Base-by-base conservation (phyloP, 2,329 filamentous ascomycete genomes). In the Pseudodiploospora longispora region DNA sequence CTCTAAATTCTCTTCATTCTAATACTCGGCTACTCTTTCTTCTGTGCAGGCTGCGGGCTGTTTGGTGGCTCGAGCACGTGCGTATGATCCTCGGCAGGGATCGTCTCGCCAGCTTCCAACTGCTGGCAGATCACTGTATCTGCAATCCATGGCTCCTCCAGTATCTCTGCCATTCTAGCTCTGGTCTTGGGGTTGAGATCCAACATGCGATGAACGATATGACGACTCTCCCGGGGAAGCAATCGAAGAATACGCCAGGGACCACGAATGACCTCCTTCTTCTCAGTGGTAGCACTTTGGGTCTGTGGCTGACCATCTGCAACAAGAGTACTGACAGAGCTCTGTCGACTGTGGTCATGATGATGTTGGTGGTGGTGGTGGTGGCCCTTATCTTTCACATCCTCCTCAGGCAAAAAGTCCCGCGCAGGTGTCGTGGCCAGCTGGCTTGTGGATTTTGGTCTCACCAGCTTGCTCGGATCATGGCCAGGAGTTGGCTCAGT, bases 141-240 rank as follows among this genome's bases (percentile, higher is more conserved):
- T 39, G 82, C 79, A n/a, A 97, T 81, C 93, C 93, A 98, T 10
- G 84, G 82, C 59, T 98, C 91, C 27, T 82, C 77, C 41, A 96
- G 67, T 12, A 98, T 86, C 57, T 98, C 89, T 27, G 83, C 75
- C 71, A 98, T 84, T 3, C 78, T 87, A 3, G 89, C 91, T 45
- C 93, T 80, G 52, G 85, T 83, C 59, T 80, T 84, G 0, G 90
- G 88, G 56, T 95, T 81, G 41, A 96, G 75, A 57, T 93, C 88
- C 32, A 98, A 76, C 93, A 98, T 98, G 46, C 86, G 78, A 37
- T 87, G 83, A 44, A 98, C 85, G 50, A 98, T 89, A 59, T 91
- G 83, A 41, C 93, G 76, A 52, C 85, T 94, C 65, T 97, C 93
- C 47, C 91, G 76, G 1, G 93, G 93, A 7, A 98, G 72, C 32